Evolutionary conservation across 768 basidiomycete genomes (phyloP).

Genomic region (Vararia minispora): DNA sequence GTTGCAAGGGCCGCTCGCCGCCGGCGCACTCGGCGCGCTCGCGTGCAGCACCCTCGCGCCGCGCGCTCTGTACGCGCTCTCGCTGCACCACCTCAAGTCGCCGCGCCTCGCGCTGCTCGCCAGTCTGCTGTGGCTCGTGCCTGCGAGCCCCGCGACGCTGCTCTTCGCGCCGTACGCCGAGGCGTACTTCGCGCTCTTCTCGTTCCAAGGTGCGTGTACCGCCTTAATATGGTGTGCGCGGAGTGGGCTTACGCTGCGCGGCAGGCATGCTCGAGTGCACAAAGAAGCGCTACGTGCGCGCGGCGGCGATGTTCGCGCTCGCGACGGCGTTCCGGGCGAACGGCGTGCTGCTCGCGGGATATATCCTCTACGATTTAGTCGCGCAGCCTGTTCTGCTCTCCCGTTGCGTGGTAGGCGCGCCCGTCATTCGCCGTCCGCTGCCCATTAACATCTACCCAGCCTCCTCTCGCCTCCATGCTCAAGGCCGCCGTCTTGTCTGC

Average conservation of each 20-base stretch:
- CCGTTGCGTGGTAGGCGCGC: conserved; percentile 8
- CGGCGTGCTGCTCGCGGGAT: conserved; percentile 65
- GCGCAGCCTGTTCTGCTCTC: conserved; percentile 37
- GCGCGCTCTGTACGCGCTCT: conserved; percentile 43
- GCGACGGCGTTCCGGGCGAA: conserved; percentile 69
- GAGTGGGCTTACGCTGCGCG: too few species aligned
- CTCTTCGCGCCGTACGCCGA: conserved; percentile 71
- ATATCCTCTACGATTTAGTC: conserved; percentile 64
- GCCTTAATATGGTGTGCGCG: neutral
- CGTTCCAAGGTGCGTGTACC: conserved; percentile 49
- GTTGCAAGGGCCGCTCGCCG: conserved; percentile 10
- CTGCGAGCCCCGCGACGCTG: conserved; percentile 70
- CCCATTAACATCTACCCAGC: conserved; percentile 17
- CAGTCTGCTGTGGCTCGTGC: conserved; percentile 58
- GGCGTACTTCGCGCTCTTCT: conserved; percentile 74
- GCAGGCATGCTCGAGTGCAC: conserved; percentile 53
- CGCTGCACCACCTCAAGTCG: conserved; percentile 42
- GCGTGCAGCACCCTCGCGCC: conserved; percentile 24
- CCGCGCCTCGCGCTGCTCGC: conserved; percentile 50
- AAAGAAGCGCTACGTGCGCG: conserved; percentile 35
- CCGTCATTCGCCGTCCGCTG: conserved; percentile 1
- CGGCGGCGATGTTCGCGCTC: conserved; percentile 50
- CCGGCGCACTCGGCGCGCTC: conserved; percentile 26
- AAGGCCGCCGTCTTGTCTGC: conserved; percentile 31
- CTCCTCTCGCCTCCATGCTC: conserved; percentile 22